Evolutionary conservation across 176 grass and related monocot species (phyloP), one percentile per base, ranked within the genome.

Genomic region (Triticum timopheevii): DNA sequence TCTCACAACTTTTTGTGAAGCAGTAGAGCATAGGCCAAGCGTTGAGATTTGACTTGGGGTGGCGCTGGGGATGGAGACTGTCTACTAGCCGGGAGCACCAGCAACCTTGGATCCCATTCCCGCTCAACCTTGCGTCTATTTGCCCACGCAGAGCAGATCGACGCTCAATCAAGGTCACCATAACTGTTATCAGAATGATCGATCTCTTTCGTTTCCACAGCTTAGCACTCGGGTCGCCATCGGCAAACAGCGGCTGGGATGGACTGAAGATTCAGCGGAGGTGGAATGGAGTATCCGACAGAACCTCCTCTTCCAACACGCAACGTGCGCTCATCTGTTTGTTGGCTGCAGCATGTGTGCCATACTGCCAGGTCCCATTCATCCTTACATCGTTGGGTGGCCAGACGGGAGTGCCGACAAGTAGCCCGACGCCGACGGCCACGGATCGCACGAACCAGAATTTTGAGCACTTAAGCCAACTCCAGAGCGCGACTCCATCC

Each of bases 11-110:
- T 56, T 20, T 56, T 8, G 52, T 56, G 50, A 6, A 20, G 17
- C 6, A 56, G 17, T 20, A 56, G 52, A 56, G 15, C 17, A 56
- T 50, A 50, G 47, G 12, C 12, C 47, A 0, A 50, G 13, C 49
- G 5, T 17, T 17, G 22, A 12, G 40, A 63, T 65, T 56, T 47
- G 65, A 78, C 35, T 61, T 1, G 5, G 5, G 20, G 72, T 91
- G 85, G 80, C 89, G 17, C 85, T 40, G 25, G 59, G 67, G 89
- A 91, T 67, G 42, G 11, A 12, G 42, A 45, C 42, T 12, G 42
- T 13, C 3, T 45, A 45, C 42, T 45, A 1, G 42, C 42, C 42
- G 11, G 42, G 42, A 42, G 40, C 40, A 42, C 40, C 0, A 45
- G 0, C 35, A 36, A 6, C 35, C 35, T 36, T 36, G 35, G 35